Evolutionary conservation across 768 basidiomycete genomes (phyloP).

Genomic region (Tulasnella sp.): DNA sequence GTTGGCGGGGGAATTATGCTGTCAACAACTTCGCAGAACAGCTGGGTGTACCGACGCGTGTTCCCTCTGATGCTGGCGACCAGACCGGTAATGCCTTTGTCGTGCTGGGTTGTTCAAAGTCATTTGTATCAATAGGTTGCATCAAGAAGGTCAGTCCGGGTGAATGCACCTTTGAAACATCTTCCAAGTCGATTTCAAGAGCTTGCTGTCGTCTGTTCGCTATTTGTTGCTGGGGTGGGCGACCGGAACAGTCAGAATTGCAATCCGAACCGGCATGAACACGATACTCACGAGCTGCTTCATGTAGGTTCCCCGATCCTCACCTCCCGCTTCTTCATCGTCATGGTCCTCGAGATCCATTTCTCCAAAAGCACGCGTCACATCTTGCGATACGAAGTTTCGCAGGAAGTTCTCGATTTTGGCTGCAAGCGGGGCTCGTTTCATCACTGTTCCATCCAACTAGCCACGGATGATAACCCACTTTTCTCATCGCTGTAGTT

Average conservation of each 20-base stretch:
- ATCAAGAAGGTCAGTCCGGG: not conserved
- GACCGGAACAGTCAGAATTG: slow-evolving; percentile 22
- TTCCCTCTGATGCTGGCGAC: slow-evolving; percentile 77
- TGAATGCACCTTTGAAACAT: slow-evolving; percentile 60
- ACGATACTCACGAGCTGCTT: slow-evolving; percentile 62
- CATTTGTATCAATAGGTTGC: not conserved
- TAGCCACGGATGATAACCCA: slow-evolving; percentile 32
- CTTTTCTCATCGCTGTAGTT: slow-evolving; percentile 73
- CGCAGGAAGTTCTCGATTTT: slow-evolving; percentile 68
- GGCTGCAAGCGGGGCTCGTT: slow-evolving; percentile 41
- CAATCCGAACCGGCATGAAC: slow-evolving; percentile 26
- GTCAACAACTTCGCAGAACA: slow-evolving; percentile 91
- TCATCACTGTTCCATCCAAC: not conserved
- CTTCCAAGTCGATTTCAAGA: slow-evolving; percentile 83
- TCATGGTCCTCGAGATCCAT: slow-evolving; percentile 60
- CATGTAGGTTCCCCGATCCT: slow-evolving; percentile 61
- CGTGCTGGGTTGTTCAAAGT: slow-evolving; percentile 46
- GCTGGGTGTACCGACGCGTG: slow-evolving; percentile 79
- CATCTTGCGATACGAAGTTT: slow-evolving; percentile 61
- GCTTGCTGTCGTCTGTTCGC: slow-evolving; percentile 92
- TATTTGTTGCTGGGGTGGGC: slow-evolving; percentile 65
- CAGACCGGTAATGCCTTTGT: slow-evolving; percentile 66
- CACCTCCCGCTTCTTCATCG: slow-evolving; percentile 38
- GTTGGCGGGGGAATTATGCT: slow-evolving; percentile 61
- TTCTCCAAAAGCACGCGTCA: slow-evolving; percentile 61